Evolutionary conservation across 2,329 filamentous ascomycete genomes (phyloP).

Genomic region (Colletotrichum lindemuthianum): DNA sequence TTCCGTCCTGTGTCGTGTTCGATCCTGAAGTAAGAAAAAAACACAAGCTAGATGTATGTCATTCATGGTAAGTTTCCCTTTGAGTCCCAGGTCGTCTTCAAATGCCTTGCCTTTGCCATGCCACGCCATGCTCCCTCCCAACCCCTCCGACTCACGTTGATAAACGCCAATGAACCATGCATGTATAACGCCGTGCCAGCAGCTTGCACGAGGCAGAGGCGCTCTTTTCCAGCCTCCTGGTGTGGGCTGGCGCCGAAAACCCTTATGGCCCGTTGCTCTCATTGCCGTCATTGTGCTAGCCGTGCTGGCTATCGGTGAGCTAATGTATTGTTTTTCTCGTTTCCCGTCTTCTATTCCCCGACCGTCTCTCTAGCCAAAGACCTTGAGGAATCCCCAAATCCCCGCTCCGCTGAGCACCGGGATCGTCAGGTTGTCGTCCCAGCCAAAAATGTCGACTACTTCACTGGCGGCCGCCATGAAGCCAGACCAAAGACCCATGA

Average conservation of each 20-base stretch:
- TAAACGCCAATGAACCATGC: constrained; percentile 34
- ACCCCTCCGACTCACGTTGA: constrained; percentile 21
- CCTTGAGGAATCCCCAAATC: constrained; percentile 89
- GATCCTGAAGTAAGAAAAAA: background rate
- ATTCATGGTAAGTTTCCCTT: constrained; percentile 28
- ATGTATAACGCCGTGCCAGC: constrained; percentile 26
- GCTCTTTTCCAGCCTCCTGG: constrained; percentile 6
- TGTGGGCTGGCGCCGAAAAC: constrained; percentile 3
- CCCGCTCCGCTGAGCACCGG: constrained; percentile 89
- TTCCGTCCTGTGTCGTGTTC: constrained; percentile 21
- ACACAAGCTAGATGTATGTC: constrained; percentile 27
- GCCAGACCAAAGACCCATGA: constrained; percentile 90
- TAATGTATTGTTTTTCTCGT: constrained; percentile 4
- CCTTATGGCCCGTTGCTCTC: background rate
- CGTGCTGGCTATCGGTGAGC: constrained; percentile 24
- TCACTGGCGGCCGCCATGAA: constrained; percentile 89
- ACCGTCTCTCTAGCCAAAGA: constrained; percentile 70
- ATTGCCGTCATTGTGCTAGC: constrained; percentile 18
- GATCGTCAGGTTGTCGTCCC: constrained; percentile 98
- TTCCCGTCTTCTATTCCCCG: constrained; percentile 16
- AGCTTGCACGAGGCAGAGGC: constrained; percentile 17
- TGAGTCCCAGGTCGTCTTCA: constrained; percentile 20
- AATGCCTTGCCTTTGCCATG: constrained; percentile 15
- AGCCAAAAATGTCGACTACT: constrained; percentile 88
- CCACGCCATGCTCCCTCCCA: background rate